Base-by-base conservation (phyloP, 441 rosid species). In the Iberis amara region DNA sequence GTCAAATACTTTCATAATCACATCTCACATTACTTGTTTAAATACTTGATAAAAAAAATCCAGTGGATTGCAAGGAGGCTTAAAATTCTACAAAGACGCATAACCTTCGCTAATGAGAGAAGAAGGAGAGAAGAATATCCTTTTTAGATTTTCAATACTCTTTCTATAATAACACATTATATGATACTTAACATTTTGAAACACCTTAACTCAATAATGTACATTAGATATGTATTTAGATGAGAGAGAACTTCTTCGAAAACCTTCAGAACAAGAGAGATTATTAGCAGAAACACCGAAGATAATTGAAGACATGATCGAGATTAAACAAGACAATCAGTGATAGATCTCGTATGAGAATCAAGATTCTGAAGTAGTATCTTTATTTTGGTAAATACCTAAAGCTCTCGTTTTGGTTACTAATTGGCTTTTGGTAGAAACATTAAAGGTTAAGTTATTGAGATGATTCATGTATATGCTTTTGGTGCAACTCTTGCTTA, bases 41-140 rank as follows among this genome's bases (percentile, higher is more conserved):
- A 65, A 76, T 45, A 75, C 60, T 59, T 51, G 65, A n/a, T n/a
- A n/a, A n/a, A n/a, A 18, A 62, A 61, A 40, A 24, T 47, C 0
- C 70, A 82, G 89, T 79, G 86, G 86, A 82, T 82, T 31, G 47
- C 68, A 48, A 79, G 70, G 55, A 80, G 78, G 70, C 61, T 82
- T 35, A 54, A 3, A 7, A 45, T 70, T 58, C 69, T 82, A 39
- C 80, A 79, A 61, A 69, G 55, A 33, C 70, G 74, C 67, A 76
- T 82, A 36, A 75, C 67, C 56, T 62, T 13, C 62, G 86, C 66
- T 18, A 67, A 55, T 21, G 66, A 59, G 48, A 67, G 61, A 61
- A 66, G 71, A 36, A 42, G 57, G 76, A 72, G 84, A 61, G 72
- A 74, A 76, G 86, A 82, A 79, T 82, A 82, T 79, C 89, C 89